A percentile compares a stretch with the other conserved stretches of the same genome.
These are phyloP conservation scores for Hymenoscyphus scutula DNA, from an alignment of 2,329 filamentous ascomycete genomes.

Conservation along the genomic window DNA sequence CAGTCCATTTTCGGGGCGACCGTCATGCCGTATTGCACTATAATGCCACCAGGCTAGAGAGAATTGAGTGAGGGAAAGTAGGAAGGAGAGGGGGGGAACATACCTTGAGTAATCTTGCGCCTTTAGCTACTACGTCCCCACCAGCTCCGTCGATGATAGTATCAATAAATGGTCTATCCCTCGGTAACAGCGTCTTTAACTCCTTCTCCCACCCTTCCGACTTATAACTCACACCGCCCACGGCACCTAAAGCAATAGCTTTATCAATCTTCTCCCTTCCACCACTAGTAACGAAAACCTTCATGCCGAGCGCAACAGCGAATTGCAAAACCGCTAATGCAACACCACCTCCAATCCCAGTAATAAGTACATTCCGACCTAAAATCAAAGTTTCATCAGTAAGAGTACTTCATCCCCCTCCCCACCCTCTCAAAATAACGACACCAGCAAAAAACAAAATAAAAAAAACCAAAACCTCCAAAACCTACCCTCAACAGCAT, in stretches of 20 bases:
- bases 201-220: conserved; percentile 78
- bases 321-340: conserved; percentile 81
- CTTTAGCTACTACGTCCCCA: conserved; percentile 74
- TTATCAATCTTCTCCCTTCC: conserved; percentile 67
- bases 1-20: conserved; percentile 81
- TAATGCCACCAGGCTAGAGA: conserved; percentile 68
- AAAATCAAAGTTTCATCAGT: too few species aligned
- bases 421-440: too few species aligned
- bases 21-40: conserved; percentile 91
- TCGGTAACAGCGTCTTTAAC: conserved; percentile 59
- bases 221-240: conserved; percentile 80
- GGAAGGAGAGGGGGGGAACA: neutral
- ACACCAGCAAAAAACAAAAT: too few species aligned
- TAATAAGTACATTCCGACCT: conserved; percentile 78
- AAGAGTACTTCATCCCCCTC: too few species aligned
- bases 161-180: conserved; percentile 69
- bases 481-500: conserved; percentile 56
- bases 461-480: too few species aligned
- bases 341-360: conserved; percentile 90
- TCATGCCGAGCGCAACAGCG: conserved; percentile 63
- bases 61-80: neutral
- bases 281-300: conserved; percentile 47
- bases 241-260: conserved; percentile 70
- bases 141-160: conserved; percentile 89
- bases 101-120: conserved; percentile 66